Evolutionary conservation across 2,329 filamentous ascomycete genomes (phyloP).

Genomic region (Ophiostoma sp.): DNA sequence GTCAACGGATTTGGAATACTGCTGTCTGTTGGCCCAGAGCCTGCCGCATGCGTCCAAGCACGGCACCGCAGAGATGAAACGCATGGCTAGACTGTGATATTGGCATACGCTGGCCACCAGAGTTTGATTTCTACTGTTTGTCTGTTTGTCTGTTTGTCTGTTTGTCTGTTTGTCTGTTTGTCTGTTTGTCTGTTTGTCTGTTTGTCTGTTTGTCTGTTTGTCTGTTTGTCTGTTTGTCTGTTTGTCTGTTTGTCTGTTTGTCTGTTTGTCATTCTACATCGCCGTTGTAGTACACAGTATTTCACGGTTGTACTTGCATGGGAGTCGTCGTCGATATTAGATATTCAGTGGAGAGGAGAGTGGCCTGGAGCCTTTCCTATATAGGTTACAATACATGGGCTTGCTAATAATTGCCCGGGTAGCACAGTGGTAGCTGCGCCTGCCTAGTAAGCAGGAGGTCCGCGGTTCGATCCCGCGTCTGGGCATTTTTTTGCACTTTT

Average conservation of each 20-base stretch:
- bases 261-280: too few species aligned
- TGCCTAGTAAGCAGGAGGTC: slow-evolving; percentile 27
- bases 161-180: too few species aligned
- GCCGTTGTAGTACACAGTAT: too few species aligned
- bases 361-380: background rate
- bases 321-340: too few species aligned
- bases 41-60: background rate
- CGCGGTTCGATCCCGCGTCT: slow-evolving; percentile 27
- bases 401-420: slow-evolving; percentile 23
- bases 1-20: background rate
- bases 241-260: too few species aligned
- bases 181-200: too few species aligned
- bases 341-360: background rate
- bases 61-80: background rate
- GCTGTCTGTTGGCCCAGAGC: slow-evolving; percentile 6
- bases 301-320: too few species aligned
- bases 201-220: too few species aligned
- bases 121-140: too few species aligned
- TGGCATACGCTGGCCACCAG: too few species aligned
- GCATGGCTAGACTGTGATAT: background rate
- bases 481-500: slow-evolving; percentile 17
- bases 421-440: slow-evolving; percentile 26
- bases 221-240: too few species aligned
- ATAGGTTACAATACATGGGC: background rate
- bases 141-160: too few species aligned